Percentiles rank a stretch among this genome's conserved stretches.
Evolutionary conservation across 2,329 filamentous ascomycete genomes (phyloP).

Genomic region (Myriosclerotinia curreyana): DNA sequence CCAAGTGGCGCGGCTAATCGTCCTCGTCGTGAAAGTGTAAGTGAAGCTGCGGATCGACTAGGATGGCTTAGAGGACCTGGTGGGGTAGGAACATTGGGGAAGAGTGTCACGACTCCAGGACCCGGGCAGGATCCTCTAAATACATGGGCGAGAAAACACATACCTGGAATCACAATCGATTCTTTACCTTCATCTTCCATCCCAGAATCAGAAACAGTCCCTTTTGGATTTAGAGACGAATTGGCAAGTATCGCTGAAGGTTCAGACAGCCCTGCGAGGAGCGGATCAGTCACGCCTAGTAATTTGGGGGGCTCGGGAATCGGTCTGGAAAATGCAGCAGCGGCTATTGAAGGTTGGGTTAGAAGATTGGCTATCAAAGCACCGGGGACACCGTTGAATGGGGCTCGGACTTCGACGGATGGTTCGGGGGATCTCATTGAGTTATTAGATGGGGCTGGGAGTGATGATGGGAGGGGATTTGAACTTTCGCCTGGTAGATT

Average conservation of each 20-base stretch:
- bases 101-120: constrained; percentile 68
- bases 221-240: constrained; percentile 48
- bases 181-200: constrained; percentile 63
- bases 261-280: constrained; percentile 21
- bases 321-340: constrained; percentile 76
- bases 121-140: constrained; percentile 83
- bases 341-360: constrained; percentile 87
- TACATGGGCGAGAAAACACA: constrained; percentile 75
- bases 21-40: constrained; percentile 37
- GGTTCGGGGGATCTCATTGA: constrained; percentile 67
- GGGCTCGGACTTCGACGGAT: constrained; percentile 42
- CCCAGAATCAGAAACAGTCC: constrained; percentile 58
- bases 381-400: constrained; percentile 40
- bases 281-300: constrained; percentile 44
- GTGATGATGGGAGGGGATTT: constrained; percentile 50
- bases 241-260: constrained; percentile 47
- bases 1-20: constrained; percentile 30
- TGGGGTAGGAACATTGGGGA: constrained; percentile 78
- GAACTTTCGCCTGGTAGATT: constrained; percentile 32
- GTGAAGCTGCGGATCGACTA: constrained; percentile 44
- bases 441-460: constrained; percentile 58
- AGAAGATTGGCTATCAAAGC: constrained; percentile 72
- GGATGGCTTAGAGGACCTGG: constrained; percentile 78
- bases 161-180: constrained; percentile 75
- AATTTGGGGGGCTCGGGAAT: constrained; percentile 45